These are phyloP conservation scores for Debaryomyces subglobosus DNA, from an alignment of 1,139 yeast species.

Conservation along the genomic window DNA sequence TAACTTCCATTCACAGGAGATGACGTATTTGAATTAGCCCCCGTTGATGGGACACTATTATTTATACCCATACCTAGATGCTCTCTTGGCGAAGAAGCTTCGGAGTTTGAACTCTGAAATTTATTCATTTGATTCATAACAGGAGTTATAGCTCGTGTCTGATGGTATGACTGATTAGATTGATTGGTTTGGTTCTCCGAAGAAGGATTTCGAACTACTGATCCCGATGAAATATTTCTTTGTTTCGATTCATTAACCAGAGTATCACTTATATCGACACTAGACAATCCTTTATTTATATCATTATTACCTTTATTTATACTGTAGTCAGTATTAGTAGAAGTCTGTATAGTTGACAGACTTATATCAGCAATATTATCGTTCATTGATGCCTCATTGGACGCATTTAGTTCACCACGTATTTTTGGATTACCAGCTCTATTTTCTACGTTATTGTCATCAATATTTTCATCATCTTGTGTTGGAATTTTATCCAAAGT, in stretches of 20 bases:
- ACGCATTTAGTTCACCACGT: conserved; percentile 8
- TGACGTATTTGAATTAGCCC: conserved; percentile 13
- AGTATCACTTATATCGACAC: neutral
- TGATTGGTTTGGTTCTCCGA: conserved; percentile 18
- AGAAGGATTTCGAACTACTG: conserved; percentile 31
- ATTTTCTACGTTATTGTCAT: conserved; percentile 16
- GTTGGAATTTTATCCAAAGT: conserved; percentile 37
- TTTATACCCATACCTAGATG: conserved; percentile 29
- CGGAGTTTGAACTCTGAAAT: conserved; percentile 17
- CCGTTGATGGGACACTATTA: conserved; percentile 5
- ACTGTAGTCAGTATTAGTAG: neutral
- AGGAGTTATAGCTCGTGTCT: conserved; percentile 42
- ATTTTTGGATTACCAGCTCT: conserved; percentile 13
- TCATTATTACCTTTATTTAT: conserved; percentile 5
- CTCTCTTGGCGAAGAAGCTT: conserved; percentile 29
- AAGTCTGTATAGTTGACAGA: conserved; percentile 10
- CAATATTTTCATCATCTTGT: conserved; percentile 40
- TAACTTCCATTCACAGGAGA: conserved; percentile 17
- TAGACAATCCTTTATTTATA: neutral
- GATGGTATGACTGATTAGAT: conserved; percentile 21
- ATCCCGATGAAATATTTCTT: conserved; percentile 21
- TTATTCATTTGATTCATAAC: conserved; percentile 25
- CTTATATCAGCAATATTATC: conserved; percentile 15
- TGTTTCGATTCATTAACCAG: conserved; percentile 5
- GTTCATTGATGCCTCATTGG: conserved; percentile 9